Base-by-base conservation (phyloP, 805 yeast genomes). In the Starmerella tilneyi region DNA sequence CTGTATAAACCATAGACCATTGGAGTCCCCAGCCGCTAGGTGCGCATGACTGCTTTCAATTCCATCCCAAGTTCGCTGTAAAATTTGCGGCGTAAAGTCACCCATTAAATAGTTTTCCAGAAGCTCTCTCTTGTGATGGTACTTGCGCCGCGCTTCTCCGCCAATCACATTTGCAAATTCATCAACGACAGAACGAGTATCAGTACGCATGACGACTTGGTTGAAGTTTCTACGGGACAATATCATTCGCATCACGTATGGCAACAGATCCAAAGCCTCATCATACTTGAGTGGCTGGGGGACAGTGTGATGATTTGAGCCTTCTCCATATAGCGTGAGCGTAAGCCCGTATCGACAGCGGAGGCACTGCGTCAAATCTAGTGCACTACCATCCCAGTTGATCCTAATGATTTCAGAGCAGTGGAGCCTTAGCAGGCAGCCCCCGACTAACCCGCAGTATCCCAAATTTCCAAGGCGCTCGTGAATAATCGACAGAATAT, bases 311-410 rank as follows among this genome's bases (percentile, higher is more conserved):
- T 89, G 97, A 49, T 84, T 81, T 32, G 68, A 72, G 0, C 92
- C 84, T 2, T 68, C 68, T 49, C 76, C 77, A 15, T 69, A 68
- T 12, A 45, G 38, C 1, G 78, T 66, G 3, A 86, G 65, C 2
- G 67, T 63, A 41, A 84, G 70, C 36, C 85, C 94, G 55, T 80
- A 85, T 9, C 82, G 71, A 59, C 98, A 92, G 50, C 77, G 70
- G 19, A 92, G 63, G 27, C 84, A 70, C 56, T 89, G 97, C 8
- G 84, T 71, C 38, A 89, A 60, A 36, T 85, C 92, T 8, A 69
- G 68, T 37, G 81, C 88, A 2, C 81, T 70, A 4, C 70, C 70
- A 12, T 56, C 51, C 47, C 67, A 60, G 17, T 68, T 63, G 22
- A 73, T 61, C 0, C 64, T 53, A 13, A 75, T 65, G 27, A 82